phyloP scores from a whole-genome alignment of 2,329 filamentous ascomycete genomes.

The Lachnellula willkommii region DNA sequence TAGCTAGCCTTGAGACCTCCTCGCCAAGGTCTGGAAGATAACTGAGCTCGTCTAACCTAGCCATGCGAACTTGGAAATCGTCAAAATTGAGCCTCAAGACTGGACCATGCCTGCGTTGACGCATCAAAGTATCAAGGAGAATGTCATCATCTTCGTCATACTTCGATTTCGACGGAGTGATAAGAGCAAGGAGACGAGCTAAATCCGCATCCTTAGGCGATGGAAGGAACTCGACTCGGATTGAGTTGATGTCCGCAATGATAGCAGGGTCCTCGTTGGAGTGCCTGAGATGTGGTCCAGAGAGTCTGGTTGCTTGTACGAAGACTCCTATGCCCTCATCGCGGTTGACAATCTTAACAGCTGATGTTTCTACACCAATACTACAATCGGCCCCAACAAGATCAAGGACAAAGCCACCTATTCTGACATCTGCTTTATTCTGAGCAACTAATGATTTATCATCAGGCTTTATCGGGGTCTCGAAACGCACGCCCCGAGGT shows the following conservation, averaged over 20 bases:
- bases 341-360: conserved; percentile 74
- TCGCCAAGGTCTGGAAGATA: conserved; percentile 66
- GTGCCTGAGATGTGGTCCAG: conserved; percentile 60
- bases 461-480: conserved; percentile 36
- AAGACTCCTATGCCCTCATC: conserved; percentile 66
- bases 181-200: conserved; percentile 73
- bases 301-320: conserved; percentile 69
- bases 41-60: conserved; percentile 58
- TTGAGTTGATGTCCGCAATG: conserved; percentile 56
- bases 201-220: conserved; percentile 75
- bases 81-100: conserved; percentile 69
- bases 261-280: conserved; percentile 54
- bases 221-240: conserved; percentile 67
- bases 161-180: conserved; percentile 86
- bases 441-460: conserved; percentile 24
- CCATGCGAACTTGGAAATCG: conserved; percentile 56
- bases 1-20: conserved; percentile 76
- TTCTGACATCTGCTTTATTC: conserved; percentile 66
- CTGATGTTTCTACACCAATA: conserved; percentile 68
- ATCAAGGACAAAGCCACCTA: conserved; percentile 71
- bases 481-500: conserved; percentile 55
- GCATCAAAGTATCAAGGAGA: conserved; percentile 82
- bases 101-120: conserved; percentile 80
- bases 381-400: conserved; percentile 75
- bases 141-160: conserved; percentile 89